Conservation (phyloP, 768 basidiomycete species). For the Boletus rubroflammeus region DNA sequence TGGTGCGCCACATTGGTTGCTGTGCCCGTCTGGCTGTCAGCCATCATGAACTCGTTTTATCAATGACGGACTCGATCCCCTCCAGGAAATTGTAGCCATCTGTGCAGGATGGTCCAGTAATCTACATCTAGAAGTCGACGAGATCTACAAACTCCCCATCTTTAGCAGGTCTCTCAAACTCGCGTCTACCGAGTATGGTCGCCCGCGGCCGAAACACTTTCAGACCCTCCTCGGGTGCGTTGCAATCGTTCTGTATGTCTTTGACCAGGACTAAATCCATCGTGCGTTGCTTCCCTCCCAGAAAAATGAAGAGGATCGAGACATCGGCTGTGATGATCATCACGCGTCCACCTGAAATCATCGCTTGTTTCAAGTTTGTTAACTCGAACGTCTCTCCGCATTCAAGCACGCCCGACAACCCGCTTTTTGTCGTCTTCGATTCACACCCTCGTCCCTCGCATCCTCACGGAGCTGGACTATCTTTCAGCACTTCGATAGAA, state of each 20-base stretch:
- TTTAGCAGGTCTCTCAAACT: constrained; percentile 42
- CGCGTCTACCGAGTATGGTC: constrained; percentile 34
- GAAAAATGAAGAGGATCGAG: constrained; percentile 19
- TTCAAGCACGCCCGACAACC: constrained; percentile 9
- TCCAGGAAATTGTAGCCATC: constrained; percentile 57
- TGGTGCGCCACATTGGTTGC: not conserved
- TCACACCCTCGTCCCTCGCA: constrained; percentile 61
- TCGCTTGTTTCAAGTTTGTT: constrained; percentile 45
- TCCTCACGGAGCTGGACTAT: constrained; percentile 57
- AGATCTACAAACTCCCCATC: constrained; percentile 46
- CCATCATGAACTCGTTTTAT: not conserved
- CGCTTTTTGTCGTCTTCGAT: constrained; percentile 59
- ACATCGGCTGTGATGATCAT: constrained; percentile 44
- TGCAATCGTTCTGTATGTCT: not conserved
- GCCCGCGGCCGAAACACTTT: constrained; percentile 38
- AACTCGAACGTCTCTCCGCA: not conserved
- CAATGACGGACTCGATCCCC: not conserved
- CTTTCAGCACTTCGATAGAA: constrained; percentile 46
- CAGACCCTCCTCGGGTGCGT: constrained; percentile 28
- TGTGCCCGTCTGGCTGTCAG: not conserved
- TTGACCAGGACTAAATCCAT: not conserved
- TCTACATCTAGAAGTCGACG: constrained; percentile 55
- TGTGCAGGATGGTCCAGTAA: constrained; percentile 53
- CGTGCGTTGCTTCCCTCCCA: constrained; percentile 5
- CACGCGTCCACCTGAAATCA: constrained; percentile 69